phyloP scores from a whole-genome alignment of 345 rosid species.

The Populus euphratica region DNA sequence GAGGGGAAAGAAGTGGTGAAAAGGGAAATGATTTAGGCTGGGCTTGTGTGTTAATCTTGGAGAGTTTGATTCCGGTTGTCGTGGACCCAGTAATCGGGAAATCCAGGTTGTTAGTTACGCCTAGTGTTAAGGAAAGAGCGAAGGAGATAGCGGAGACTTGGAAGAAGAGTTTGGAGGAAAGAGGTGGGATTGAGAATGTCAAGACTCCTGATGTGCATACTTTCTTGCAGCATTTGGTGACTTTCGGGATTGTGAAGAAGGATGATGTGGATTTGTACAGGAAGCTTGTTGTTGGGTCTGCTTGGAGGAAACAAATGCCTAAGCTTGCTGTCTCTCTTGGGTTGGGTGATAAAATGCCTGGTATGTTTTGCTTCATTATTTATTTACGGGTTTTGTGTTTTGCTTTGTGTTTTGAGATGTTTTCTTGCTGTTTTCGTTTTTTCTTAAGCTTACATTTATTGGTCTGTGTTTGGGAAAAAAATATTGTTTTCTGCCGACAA shows the following conservation, averaged over 20 bases:
- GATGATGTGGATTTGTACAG: slow-evolving; percentile 74
- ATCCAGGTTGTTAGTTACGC: slow-evolving; percentile 71
- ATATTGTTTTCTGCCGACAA: neutral
- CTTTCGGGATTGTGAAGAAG: slow-evolving; percentile 81
- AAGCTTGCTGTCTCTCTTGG: slow-evolving; percentile 94
- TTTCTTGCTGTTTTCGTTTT: neutral
- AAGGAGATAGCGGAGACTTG: slow-evolving; percentile 81
- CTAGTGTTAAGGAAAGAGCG: slow-evolving; percentile 63
- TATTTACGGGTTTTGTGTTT: neutral
- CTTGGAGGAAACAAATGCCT: slow-evolving; percentile 99
- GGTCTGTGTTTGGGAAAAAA: neutral
- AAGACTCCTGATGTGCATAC: slow-evolving; percentile 97
- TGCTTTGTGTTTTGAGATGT: neutral
- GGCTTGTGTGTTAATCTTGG: slow-evolving; percentile 90
- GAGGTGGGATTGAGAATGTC: slow-evolving; percentile 88
- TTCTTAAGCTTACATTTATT: neutral
- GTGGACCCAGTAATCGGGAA: slow-evolving; percentile 91
- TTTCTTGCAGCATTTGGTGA: slow-evolving; percentile 90
- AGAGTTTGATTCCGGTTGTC: slow-evolving; percentile 80
- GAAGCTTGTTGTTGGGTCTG: slow-evolving; percentile 90
- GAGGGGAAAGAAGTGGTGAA: slow-evolving; percentile 37
- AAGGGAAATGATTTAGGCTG: slow-evolving; percentile 73
- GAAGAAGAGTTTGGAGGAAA: slow-evolving; percentile 86
- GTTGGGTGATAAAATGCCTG: slow-evolving; percentile 88
- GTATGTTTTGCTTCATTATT: slow-evolving; percentile 37